Percentiles rank a stretch among this genome's conserved stretches.
Conservation (phyloP, 805 yeast species). For the Torulaspora quercuum region DNA sequence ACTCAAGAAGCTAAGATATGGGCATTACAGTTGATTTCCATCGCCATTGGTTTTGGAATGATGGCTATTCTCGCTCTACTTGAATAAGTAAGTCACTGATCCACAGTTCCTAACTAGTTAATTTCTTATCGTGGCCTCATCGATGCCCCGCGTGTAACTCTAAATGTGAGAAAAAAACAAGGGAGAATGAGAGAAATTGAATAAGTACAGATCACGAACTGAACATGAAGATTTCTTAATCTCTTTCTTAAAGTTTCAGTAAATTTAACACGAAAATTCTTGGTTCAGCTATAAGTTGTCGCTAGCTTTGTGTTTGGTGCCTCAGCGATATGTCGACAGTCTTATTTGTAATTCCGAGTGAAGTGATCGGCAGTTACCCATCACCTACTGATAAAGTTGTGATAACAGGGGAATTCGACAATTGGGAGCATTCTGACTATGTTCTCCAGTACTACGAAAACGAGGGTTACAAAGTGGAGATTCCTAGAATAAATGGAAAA, state of each 20-base stretch:
- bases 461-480: conserved; percentile 19
- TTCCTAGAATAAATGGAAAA: conserved; percentile 17
- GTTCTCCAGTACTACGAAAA: conserved; percentile 16
- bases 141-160: conserved; percentile 1
- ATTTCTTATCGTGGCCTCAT: conserved; percentile 8
- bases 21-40: conserved; percentile 46
- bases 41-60: conserved; percentile 52
- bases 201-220: background rate
- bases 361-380: conserved; percentile 12
- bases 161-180: background rate
- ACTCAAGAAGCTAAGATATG: conserved; percentile 41
- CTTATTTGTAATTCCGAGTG: conserved; percentile 16
- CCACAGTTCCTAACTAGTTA: too few species aligned
- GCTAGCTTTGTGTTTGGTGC: background rate
- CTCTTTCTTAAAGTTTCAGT: too few species aligned
- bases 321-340: conserved; percentile 12
- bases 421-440: conserved; percentile 27
- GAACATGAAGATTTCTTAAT: background rate
- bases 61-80: conserved; percentile 44
- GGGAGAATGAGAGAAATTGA: conserved; percentile 1
- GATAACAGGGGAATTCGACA: conserved; percentile 33
- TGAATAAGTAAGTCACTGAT: conserved; percentile 11
- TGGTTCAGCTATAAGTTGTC: background rate
- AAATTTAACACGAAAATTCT: too few species aligned
- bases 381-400: conserved; percentile 23